A percentile compares a stretch with the other conserved stretches of the same genome.
These are phyloP conservation scores for Diaporthe amygdali DNA, from an alignment of 2,329 filamentous ascomycete genomes.

Conservation along the genomic window DNA sequence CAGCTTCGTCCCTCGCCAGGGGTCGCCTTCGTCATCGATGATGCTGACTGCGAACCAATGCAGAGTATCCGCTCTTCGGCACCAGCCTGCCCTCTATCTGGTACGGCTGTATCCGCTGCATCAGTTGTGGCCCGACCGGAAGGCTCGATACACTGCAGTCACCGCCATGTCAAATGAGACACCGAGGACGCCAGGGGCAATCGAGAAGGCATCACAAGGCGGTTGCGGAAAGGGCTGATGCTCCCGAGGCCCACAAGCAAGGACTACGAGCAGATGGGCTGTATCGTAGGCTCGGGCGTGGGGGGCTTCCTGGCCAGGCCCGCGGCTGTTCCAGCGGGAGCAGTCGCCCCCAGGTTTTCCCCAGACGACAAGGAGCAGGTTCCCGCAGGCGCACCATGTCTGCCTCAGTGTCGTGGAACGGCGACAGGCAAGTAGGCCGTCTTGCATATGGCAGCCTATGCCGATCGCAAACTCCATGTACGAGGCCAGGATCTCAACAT, in stretches of 20 bases:
- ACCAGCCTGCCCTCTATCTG: background rate
- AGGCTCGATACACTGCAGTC: conserved; percentile 13
- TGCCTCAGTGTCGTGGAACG: conserved; percentile 11
- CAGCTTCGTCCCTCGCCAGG: conserved; percentile 2
- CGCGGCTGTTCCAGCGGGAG: background rate
- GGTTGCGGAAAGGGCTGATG: background rate
- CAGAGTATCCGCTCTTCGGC: background rate
- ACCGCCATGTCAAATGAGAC: conserved; percentile 16
- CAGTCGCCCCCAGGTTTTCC: conserved; percentile 2
- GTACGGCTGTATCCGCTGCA: background rate
- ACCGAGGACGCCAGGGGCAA: background rate
- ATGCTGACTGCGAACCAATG: conserved; percentile 7
- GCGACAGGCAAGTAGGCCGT: conserved; percentile 3
- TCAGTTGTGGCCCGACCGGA: conserved; percentile 2
- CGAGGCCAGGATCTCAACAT: conserved; percentile 4
- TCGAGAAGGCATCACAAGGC: conserved; percentile 2
- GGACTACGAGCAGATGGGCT: background rate
- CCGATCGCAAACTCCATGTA: background rate
- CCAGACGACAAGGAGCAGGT: background rate
- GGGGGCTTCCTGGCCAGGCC: conserved; percentile 12
- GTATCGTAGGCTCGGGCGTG: background rate
- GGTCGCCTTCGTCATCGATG: background rate
- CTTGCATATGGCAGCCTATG: conserved; percentile 1
- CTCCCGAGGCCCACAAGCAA: conserved; percentile 8
- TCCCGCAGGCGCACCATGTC: conserved; percentile 7